Percentiles rank a stretch among this genome's conserved stretches.
phyloP scores from a whole-genome alignment of 2,329 filamentous ascomycete species.

The Ambrosiella cleistominuta region DNA sequence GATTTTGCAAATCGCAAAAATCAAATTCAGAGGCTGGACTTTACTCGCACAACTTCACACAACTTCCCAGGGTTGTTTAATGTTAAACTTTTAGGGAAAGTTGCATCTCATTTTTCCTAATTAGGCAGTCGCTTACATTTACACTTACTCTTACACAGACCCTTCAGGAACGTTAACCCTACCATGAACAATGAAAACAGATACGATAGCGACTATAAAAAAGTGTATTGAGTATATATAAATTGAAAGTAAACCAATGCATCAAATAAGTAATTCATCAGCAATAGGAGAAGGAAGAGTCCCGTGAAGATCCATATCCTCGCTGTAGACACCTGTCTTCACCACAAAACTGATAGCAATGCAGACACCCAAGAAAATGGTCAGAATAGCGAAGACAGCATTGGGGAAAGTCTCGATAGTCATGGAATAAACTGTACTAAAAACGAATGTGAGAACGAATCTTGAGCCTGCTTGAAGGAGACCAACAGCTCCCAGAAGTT shows the following conservation, averaged over 20 bases:
- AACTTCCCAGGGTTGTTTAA: no score
- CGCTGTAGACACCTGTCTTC: slow-evolving; percentile 6
- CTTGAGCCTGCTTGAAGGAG: slow-evolving; percentile 68
- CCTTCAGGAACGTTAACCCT: background rate
- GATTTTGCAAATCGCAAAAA: no score
- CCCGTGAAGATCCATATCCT: slow-evolving; percentile 7
- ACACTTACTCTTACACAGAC: background rate
- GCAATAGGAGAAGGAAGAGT: slow-evolving; percentile 1
- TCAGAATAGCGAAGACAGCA: slow-evolving; percentile 45
- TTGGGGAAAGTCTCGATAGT: slow-evolving; percentile 68
- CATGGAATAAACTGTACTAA: slow-evolving; percentile 69
- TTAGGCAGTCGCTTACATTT: background rate
- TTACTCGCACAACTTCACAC: no score
- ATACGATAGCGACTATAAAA: background rate
- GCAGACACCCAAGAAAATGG: slow-evolving; percentile 1
- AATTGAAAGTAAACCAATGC: background rate
- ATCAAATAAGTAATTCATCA: slow-evolving; percentile 10
- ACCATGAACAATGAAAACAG: background rate
- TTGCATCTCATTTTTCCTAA: background rate
- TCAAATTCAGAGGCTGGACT: no score
- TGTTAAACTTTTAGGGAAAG: background rate
- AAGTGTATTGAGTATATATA: background rate
- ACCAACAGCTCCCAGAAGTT: slow-evolving; percentile 76
- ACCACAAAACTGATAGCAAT: slow-evolving; percentile 7
- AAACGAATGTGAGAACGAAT: slow-evolving; percentile 62